Evolutionary conservation across 768 basidiomycete species (phyloP).

Genomic region (Tremella mesenterica): DNA sequence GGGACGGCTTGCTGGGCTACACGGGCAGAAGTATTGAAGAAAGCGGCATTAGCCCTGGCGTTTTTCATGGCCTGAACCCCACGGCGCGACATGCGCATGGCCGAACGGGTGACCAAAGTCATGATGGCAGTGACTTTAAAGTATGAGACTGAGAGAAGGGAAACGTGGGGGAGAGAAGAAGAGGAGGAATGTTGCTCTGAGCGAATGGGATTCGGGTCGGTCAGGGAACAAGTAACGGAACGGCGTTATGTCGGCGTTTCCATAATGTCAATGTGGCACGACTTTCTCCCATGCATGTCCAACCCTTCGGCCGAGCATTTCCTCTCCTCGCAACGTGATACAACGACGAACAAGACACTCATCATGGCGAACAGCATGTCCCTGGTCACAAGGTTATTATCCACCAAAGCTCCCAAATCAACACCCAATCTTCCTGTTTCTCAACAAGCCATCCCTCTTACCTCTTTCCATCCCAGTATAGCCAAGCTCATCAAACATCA

Average conservation of each 20-base stretch:
- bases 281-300: too few species aligned
- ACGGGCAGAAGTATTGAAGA: conserved; percentile 41
- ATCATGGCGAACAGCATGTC: too few species aligned
- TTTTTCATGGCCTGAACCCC: conserved; percentile 34
- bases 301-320: too few species aligned
- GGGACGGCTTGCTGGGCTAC: conserved; percentile 32
- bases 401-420: too few species aligned
- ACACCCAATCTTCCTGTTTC: too few species aligned
- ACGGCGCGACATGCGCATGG: conserved; percentile 42
- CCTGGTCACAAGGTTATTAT: too few species aligned
- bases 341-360: too few species aligned
- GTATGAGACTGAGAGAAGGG: conserved; percentile 7
- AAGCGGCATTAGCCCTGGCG: conserved; percentile 40
- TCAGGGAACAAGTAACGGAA: conserved; percentile 2
- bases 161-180: conserved; percentile 8
- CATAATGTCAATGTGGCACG: conserved; percentile 1
- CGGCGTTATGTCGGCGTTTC: conserved; percentile 12
- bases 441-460: too few species aligned
- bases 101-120: conserved; percentile 44
- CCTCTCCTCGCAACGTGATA: too few species aligned
- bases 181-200: conserved; percentile 11
- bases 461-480: too few species aligned
- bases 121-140: conserved; percentile 17
- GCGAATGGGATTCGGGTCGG: neutral
- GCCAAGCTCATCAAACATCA: too few species aligned